Evolutionary conservation across 768 basidiomycete genomes (phyloP).

Genomic region (Austroboletus festivus): DNA sequence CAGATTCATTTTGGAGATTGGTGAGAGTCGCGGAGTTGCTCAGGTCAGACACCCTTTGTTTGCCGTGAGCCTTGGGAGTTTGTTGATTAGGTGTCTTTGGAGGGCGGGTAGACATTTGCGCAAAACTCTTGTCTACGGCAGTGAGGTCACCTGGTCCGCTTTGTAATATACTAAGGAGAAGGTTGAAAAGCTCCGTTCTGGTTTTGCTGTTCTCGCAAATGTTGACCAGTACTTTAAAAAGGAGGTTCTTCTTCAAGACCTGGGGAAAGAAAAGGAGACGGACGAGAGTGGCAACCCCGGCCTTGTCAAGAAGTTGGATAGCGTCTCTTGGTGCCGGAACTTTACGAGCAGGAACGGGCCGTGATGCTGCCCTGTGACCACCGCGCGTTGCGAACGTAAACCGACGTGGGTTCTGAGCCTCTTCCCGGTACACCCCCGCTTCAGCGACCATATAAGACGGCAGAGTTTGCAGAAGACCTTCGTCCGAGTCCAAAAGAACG

Average conservation of each 20-base stretch:
- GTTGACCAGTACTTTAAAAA: conserved; percentile 90
- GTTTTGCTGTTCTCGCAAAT: conserved; percentile 94
- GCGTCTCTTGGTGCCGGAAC: conserved; percentile 70
- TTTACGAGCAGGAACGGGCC: conserved; percentile 44
- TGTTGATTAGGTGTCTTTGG: conserved; percentile 46
- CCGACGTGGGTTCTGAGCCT: conserved; percentile 36
- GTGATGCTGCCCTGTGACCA: conserved; percentile 24
- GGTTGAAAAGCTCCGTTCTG: conserved; percentile 87
- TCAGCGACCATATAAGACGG: conserved; percentile 87
- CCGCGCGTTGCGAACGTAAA: conserved; percentile 32
- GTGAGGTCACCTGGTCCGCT: conserved; percentile 92
- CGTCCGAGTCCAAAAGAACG: conserved; percentile 87
- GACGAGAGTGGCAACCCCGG: conserved; percentile 83
- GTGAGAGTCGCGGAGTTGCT: conserved; percentile 47
- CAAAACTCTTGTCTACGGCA: conserved; percentile 89
- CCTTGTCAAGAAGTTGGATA: conserved; percentile 88
- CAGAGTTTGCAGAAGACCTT: conserved; percentile 75
- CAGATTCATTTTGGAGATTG: conserved; percentile 66
- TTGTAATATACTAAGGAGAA: conserved; percentile 90
- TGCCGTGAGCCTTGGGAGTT: conserved; percentile 52
- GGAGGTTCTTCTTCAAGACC: conserved; percentile 75
- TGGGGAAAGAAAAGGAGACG: conserved; percentile 96
- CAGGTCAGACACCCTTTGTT: conserved; percentile 65
- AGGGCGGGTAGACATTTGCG: conserved; percentile 80
- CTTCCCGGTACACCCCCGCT: conserved; percentile 69